These are phyloP conservation scores for Candida wancherniae DNA, from an alignment of 805 yeast species.

Conservation along the genomic window DNA sequence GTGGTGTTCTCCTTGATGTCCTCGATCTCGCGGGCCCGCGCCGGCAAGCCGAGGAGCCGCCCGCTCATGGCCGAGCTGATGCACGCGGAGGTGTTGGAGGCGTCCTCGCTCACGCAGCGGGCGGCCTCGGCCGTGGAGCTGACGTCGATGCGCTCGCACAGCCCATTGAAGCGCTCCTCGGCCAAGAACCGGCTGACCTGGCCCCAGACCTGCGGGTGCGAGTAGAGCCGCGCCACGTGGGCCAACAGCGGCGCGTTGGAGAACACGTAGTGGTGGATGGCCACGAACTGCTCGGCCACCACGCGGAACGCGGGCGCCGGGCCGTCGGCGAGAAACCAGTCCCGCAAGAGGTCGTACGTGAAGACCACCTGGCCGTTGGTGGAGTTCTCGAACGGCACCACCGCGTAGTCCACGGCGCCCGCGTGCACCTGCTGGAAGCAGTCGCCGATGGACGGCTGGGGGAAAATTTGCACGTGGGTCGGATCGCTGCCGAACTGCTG, in stretches of 20 bases:
- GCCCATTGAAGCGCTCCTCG: slow-evolving; percentile 24
- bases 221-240: slow-evolving; percentile 56
- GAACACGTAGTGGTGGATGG: slow-evolving; percentile 74
- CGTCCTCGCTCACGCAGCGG: slow-evolving; percentile 42
- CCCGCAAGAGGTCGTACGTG: slow-evolving; percentile 77
- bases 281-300: slow-evolving; percentile 75
- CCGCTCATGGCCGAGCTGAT: slow-evolving; percentile 17
- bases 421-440: slow-evolving; percentile 57
- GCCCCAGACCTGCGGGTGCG: slow-evolving; percentile 99
- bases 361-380: slow-evolving; percentile 90
- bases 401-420: slow-evolving; percentile 55
- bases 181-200: slow-evolving; percentile 65
- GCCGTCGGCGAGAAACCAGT: slow-evolving; percentile 43
- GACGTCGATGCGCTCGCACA: slow-evolving; percentile 55
- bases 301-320: slow-evolving; percentile 39
- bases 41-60: slow-evolving; percentile 10
- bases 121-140: slow-evolving; percentile 87
- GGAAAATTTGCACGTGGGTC: slow-evolving; percentile 23
- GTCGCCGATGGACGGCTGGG: slow-evolving; percentile 44
- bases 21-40: slow-evolving; percentile 46
- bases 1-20: slow-evolving; percentile 78
- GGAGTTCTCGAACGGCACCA: slow-evolving; percentile 90
- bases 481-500: slow-evolving; percentile 47
- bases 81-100: slow-evolving; percentile 40
- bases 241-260: slow-evolving; percentile 41